Conservation (phyloP, 2,329 filamentous ascomycete species). For the Epichloe festucae region DNA sequence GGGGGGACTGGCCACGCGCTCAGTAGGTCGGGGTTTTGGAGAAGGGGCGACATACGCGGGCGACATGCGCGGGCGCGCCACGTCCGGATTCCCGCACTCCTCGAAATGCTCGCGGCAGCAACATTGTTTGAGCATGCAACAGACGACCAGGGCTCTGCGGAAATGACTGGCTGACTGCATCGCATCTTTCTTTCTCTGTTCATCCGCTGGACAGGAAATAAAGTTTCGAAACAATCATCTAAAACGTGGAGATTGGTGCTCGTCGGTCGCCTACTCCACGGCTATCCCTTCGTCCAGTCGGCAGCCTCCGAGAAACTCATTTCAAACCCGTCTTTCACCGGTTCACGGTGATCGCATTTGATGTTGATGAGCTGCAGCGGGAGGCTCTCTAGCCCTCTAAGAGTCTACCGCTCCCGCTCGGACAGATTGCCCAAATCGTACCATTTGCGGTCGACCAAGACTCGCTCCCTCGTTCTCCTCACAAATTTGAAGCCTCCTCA, state of each 20-base stretch:
- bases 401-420: constrained; percentile 23
- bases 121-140: not conserved
- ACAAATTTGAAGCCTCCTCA: constrained; percentile 32
- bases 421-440: constrained; percentile 19
- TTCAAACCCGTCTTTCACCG: not conserved
- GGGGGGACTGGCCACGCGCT: not conserved
- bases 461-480: constrained; percentile 26
- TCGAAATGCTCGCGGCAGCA: not conserved
- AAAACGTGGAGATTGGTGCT: not conserved
- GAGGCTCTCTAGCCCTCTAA: constrained; percentile 2
- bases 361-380: not conserved
- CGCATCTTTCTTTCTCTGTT: not conserved
- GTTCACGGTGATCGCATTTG: not conserved
- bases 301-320: not conserved
- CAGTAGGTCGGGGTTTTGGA: not conserved
- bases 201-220: too few relatives aligned
- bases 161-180: constrained; percentile 1
- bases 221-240: not conserved
- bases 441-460: constrained; percentile 31
- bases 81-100: not conserved
- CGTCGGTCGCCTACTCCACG: not conserved
- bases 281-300: not conserved
- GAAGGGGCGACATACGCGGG: not conserved
- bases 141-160: not conserved
- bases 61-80: not conserved